Conservation (phyloP, 306 rosid genomes). For the Pterocarpus macrocarpus region DNA sequence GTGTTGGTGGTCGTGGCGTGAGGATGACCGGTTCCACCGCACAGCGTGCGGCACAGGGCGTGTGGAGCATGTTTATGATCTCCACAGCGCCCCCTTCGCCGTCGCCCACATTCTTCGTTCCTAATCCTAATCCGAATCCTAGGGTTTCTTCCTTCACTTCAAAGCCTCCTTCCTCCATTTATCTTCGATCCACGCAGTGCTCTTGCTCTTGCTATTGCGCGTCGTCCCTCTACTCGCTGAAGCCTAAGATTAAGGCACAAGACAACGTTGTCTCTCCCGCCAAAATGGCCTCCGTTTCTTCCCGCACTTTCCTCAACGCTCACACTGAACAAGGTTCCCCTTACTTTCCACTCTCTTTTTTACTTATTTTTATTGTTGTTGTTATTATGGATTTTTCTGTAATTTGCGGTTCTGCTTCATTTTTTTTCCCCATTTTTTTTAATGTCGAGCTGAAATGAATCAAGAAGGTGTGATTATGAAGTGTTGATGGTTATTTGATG, state of each 20-base stretch:
- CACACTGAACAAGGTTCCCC: constrained; percentile 54
- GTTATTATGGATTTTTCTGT: neutral
- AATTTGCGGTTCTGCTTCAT: neutral
- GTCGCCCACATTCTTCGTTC: constrained; percentile 46
- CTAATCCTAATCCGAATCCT: neutral
- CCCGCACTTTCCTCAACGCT: constrained; percentile 58
- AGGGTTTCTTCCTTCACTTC: constrained; percentile 44
- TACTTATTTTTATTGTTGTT: neutral
- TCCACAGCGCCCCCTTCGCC: constrained; percentile 12
- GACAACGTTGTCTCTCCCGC: constrained; percentile 25
- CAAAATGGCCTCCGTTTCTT: constrained; percentile 49
- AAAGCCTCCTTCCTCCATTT: constrained; percentile 7
- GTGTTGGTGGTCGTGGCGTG: neutral
- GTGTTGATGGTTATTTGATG: constrained; percentile 5
- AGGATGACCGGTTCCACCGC: constrained; percentile 45
- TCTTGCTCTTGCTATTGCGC: constrained; percentile 24
- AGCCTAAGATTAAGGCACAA: constrained; percentile 24
- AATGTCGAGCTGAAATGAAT: neutral
- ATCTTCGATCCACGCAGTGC: constrained; percentile 21
- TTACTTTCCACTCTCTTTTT: neutral
- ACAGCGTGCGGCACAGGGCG: constrained; percentile 1
- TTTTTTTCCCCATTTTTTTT: neutral
- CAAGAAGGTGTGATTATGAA: neutral
- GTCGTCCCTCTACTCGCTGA: constrained; percentile 34
- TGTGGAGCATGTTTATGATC: neutral